These are phyloP conservation scores for Aspergillus proliferans DNA, from an alignment of 2,329 filamentous ascomycete genomes.

Conservation along the genomic window DNA sequence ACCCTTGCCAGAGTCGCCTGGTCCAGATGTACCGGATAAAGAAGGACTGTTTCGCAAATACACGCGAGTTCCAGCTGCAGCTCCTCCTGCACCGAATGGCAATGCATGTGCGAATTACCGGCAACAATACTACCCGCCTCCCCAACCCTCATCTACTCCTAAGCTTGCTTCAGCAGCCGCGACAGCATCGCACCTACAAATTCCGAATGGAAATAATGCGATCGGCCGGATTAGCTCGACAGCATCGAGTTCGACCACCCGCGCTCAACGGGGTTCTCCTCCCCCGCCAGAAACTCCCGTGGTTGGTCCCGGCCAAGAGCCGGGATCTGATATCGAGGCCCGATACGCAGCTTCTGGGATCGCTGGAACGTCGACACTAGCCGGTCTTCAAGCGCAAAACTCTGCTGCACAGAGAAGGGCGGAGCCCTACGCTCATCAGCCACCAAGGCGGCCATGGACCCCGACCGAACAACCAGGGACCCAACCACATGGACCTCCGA, in stretches of 20 bases:
- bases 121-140: slow-evolving; percentile 59
- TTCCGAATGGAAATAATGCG: slow-evolving; percentile 45
- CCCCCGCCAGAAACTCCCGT: slow-evolving; percentile 91
- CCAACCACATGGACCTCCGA: slow-evolving; percentile 81
- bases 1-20: slow-evolving; percentile 74
- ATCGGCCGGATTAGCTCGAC: slow-evolving; percentile 67
- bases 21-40: slow-evolving; percentile 67
- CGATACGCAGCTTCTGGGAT: slow-evolving; percentile 89
- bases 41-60: slow-evolving; percentile 68
- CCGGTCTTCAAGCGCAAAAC: slow-evolving; percentile 66
- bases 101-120: slow-evolving; percentile 49
- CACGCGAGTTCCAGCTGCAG: slow-evolving; percentile 35
- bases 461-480: slow-evolving; percentile 85
- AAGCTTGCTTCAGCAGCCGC: slow-evolving; percentile 17
- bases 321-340: slow-evolving; percentile 78
- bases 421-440: slow-evolving; percentile 64
- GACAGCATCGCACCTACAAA: slow-evolving; percentile 19
- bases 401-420: slow-evolving; percentile 74
- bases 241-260: slow-evolving; percentile 86
- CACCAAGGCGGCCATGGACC: slow-evolving; percentile 70
- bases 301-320: slow-evolving; percentile 62
- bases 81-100: slow-evolving; percentile 20
- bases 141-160: slow-evolving; percentile 25
- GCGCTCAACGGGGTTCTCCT: slow-evolving; percentile 84
- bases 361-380: slow-evolving; percentile 75